Percentiles rank a stretch among this genome's conserved stretches.
Conservation (phyloP, 768 basidiomycete species). For the Harrya chromipes region DNA sequence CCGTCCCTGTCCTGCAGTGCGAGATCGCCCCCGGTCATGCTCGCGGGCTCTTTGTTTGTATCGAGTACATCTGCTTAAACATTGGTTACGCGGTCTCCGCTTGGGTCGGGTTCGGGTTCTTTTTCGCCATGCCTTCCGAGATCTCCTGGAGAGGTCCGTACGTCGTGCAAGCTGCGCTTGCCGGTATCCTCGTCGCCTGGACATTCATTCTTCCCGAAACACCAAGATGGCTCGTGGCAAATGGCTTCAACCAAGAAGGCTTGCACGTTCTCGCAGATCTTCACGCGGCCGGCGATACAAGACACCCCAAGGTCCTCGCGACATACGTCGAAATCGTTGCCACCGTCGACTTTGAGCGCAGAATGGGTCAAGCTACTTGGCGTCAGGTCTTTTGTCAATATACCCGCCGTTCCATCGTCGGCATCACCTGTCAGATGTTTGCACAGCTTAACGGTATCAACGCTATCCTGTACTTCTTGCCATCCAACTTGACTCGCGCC, state of each 20-base stretch:
- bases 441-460: slow-evolving; percentile 57
- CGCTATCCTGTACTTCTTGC: slow-evolving; percentile 56
- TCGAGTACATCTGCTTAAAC: slow-evolving; percentile 54
- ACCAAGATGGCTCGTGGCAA: slow-evolving; percentile 53
- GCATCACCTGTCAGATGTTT: slow-evolving; percentile 53
- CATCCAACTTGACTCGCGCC: slow-evolving; percentile 48
- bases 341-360: slow-evolving; percentile 38
- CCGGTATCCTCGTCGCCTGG: slow-evolving; percentile 43
- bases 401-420: slow-evolving; percentile 47
- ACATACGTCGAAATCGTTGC: slow-evolving; percentile 44
- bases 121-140: slow-evolving; percentile 42
- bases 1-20: slow-evolving; percentile 48
- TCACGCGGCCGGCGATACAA: slow-evolving; percentile 47
- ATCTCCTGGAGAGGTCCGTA: slow-evolving; percentile 58
- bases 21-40: slow-evolving; percentile 47
- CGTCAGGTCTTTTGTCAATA: slow-evolving; percentile 49
- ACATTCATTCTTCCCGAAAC: slow-evolving; percentile 51
- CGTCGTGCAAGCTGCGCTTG: slow-evolving; percentile 50
- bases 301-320: slow-evolving; percentile 40
- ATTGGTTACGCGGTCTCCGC: slow-evolving; percentile 46
- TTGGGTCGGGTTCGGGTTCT: slow-evolving; percentile 52
- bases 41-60: slow-evolving; percentile 51
- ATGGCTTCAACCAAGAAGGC: slow-evolving; percentile 49
- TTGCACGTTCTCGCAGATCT: slow-evolving; percentile 54
- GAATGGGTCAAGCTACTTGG: slow-evolving; percentile 44